Evolutionary conservation across 305 asterid species (phyloP).

Genomic region (Fraxinus angustifolia): DNA sequence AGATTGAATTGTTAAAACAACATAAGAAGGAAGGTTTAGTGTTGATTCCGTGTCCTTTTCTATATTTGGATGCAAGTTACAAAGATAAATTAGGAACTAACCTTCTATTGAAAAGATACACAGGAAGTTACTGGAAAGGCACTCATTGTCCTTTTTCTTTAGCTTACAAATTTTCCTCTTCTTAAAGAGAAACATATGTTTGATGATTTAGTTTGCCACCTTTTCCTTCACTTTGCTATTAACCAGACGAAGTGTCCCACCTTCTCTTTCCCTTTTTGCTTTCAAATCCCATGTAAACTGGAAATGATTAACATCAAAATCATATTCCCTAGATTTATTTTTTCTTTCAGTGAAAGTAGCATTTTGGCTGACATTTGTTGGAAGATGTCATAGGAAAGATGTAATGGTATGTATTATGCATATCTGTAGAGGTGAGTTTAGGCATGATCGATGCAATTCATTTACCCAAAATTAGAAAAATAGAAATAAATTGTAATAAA

Average conservation of each 20-base stretch:
- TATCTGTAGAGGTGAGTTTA: neutral
- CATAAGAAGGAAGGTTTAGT: neutral
- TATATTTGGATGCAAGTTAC: neutral
- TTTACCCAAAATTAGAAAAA: neutral
- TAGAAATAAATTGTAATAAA: neutral
- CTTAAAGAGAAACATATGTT: neutral
- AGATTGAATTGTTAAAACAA: neutral
- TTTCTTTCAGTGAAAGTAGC: neutral
- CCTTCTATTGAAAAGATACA: neutral
- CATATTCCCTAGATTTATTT: neutral
- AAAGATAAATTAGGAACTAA: slow-evolving; percentile 1
- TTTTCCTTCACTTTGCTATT: neutral
- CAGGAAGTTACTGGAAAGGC: neutral
- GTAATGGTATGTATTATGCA: neutral
- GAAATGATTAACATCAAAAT: neutral
- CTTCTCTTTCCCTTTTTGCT: neutral
- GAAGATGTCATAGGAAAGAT: neutral
- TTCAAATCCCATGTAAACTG: neutral
- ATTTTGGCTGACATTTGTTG: slow-evolving; percentile 3
- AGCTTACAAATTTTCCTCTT: neutral
- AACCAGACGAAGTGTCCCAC: neutral
- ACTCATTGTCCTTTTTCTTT: neutral
- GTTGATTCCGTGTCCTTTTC: neutral
- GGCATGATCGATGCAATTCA: neutral
- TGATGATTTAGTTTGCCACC: neutral